Conservation (phyloP, 2,329 filamentous ascomycete species). For the Didymella arachidicola region DNA sequence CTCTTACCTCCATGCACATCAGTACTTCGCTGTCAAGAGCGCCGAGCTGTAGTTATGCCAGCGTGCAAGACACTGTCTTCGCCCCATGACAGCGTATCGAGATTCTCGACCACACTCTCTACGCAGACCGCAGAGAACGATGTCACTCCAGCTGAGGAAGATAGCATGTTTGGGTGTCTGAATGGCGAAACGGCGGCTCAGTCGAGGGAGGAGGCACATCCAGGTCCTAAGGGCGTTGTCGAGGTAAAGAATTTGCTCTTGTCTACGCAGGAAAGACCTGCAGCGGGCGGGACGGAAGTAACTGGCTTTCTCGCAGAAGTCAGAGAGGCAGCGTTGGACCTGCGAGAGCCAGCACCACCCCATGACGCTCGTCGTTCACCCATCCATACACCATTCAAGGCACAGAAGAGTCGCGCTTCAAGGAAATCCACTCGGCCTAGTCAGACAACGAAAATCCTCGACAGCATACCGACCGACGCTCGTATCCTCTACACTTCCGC, state of each 20-base stretch:
- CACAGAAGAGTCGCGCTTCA: slow-evolving; percentile 22
- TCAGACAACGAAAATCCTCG: slow-evolving; percentile 32
- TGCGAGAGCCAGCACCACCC: too few relatives aligned
- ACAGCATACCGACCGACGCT: slow-evolving; percentile 26
- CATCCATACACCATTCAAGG: slow-evolving; percentile 14
- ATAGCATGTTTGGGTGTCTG: background rate
- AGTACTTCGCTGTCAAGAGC: background rate
- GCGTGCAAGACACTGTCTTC: background rate
- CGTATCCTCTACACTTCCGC: slow-evolving; percentile 31
- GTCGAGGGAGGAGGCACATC: background rate
- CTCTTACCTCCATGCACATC: background rate
- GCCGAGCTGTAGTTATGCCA: background rate
- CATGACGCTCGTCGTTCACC: background rate
- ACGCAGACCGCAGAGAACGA: background rate
- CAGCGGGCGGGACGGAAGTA: background rate
- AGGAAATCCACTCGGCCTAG: slow-evolving; percentile 33
- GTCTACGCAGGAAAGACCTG: too few relatives aligned
- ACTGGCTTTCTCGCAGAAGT: background rate
- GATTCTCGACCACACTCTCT: slow-evolving; percentile 3
- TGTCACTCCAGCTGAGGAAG: background rate
- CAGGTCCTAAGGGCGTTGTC: background rate
- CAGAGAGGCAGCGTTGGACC: background rate
- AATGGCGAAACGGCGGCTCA: background rate
- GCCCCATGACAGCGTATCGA: slow-evolving; percentile 3
- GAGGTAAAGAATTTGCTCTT: background rate